Evolutionary conservation across 1,139 yeast genomes (phyloP).

Genomic region (Candida mesenterica): DNA sequence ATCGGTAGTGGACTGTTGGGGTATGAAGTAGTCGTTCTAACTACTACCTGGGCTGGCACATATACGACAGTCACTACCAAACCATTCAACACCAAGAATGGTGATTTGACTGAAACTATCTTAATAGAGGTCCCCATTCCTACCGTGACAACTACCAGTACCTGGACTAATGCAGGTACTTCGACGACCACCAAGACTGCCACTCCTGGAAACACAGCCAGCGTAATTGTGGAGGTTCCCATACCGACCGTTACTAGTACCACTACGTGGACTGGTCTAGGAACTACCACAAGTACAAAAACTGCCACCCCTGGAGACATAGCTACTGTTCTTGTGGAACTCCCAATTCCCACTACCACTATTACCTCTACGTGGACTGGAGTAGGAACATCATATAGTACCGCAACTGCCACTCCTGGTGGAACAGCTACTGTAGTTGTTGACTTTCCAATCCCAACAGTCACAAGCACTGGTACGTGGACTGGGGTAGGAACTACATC

Average conservation of each 20-base stretch:
- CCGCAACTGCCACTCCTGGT: too few species aligned
- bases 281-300: slow-evolving; percentile 6
- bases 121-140: slow-evolving; percentile 10
- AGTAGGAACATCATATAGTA: too few species aligned
- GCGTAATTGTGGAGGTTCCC: slow-evolving; percentile 19
- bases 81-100: slow-evolving; percentile 11
- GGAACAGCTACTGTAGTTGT: slow-evolving; percentile 14
- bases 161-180: slow-evolving; percentile 13
- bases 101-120: slow-evolving; percentile 12
- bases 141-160: slow-evolving; percentile 10
- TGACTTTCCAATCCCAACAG: slow-evolving; percentile 15
- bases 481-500: too few species aligned
- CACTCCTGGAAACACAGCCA: slow-evolving; percentile 13
- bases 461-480: slow-evolving; percentile 13
- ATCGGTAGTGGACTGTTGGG: slow-evolving; percentile 5
- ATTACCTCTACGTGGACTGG: too few species aligned
- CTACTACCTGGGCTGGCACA: slow-evolving; percentile 5
- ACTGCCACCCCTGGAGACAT: slow-evolving; percentile 1
- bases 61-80: slow-evolving; percentile 13
- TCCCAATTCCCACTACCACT: slow-evolving; percentile 3
- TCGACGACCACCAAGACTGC: slow-evolving; percentile 12
- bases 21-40: slow-evolving; percentile 1
- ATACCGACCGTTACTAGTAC: slow-evolving; percentile 13
- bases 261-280: slow-evolving; percentile 6
- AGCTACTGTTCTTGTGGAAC: background rate